A percentile compares a stretch with the other conserved stretches of the same genome.
Evolutionary conservation across 805 yeast species (phyloP).

Genomic region (Candida sithepensis): DNA sequence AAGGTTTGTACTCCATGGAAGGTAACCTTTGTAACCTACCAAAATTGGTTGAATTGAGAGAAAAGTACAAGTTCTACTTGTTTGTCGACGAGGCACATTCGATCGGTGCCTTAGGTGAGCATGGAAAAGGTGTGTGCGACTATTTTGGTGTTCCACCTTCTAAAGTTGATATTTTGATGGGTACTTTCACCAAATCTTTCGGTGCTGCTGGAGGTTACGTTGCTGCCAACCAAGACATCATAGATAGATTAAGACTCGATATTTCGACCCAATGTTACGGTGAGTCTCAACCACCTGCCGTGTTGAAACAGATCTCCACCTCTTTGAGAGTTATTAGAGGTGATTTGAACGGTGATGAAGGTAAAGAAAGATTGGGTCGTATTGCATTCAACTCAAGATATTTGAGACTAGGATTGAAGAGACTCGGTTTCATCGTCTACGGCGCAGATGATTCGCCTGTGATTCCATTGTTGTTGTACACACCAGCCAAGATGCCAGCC

Average conservation of each 20-base stretch:
- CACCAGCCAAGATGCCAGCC: slow-evolving; percentile 94
- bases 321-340: slow-evolving; percentile 79
- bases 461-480: slow-evolving; percentile 79
- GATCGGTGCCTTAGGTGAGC: slow-evolving; percentile 96
- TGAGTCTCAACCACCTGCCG: slow-evolving; percentile 89
- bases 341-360: slow-evolving; percentile 86
- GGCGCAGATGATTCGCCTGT: slow-evolving; percentile 98
- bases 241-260: slow-evolving; percentile 71
- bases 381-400: slow-evolving; percentile 96
- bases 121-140: slow-evolving; percentile 93
- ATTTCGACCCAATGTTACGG: slow-evolving; percentile 73
- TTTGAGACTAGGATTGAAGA: slow-evolving; percentile 82
- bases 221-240: slow-evolving; percentile 67
- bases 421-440: slow-evolving; percentile 88
- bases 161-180: slow-evolving; percentile 87
- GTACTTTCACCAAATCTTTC: slow-evolving; percentile 94
- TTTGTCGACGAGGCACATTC: slow-evolving; percentile 98
- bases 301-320: slow-evolving; percentile 79
- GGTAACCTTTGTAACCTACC: slow-evolving; percentile 89
- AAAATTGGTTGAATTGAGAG: slow-evolving; percentile 61
- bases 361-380: slow-evolving; percentile 83
- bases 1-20: slow-evolving; percentile 90
- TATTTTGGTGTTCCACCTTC: slow-evolving; percentile 77
- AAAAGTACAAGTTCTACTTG: slow-evolving; percentile 83
- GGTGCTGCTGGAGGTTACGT: slow-evolving; percentile 99